Percentiles rank a stretch among this genome's conserved stretches.
Evolutionary conservation across 164 flowering plant species (phyloP).

Genomic region (Macadamia integrifolia): DNA sequence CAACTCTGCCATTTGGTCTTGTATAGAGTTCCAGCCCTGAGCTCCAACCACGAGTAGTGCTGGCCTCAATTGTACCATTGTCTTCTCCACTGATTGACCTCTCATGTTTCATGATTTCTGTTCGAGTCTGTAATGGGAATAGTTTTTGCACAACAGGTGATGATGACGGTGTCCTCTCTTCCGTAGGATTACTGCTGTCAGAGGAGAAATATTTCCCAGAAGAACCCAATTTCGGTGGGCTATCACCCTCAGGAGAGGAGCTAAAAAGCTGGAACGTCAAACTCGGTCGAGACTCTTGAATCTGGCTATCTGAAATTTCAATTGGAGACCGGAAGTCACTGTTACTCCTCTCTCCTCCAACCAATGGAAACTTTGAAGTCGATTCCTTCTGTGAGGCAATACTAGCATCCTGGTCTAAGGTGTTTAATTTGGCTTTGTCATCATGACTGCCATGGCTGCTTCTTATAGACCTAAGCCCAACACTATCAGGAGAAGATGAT

Average conservation of each 20-base stretch:
- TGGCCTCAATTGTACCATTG: constrained; percentile 29
- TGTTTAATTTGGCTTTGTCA: constrained; percentile 37
- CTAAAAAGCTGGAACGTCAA: constrained; percentile 64
- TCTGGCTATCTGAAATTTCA: constrained; percentile 51
- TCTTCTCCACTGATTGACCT: constrained; percentile 32
- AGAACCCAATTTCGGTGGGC: constrained; percentile 48
- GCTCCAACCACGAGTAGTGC: constrained; percentile 32
- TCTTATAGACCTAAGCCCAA: constrained; percentile 40
- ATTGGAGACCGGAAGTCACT: constrained; percentile 43
- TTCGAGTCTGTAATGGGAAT: constrained; percentile 56
- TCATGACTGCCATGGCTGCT: constrained; percentile 36
- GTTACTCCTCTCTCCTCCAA: constrained; percentile 55
- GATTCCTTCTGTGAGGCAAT: constrained; percentile 26
- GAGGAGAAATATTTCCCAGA: constrained; percentile 73
- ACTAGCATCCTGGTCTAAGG: constrained; percentile 28
- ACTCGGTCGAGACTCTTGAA: constrained; percentile 35
- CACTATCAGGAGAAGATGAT: constrained; percentile 32
- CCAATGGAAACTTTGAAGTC: constrained; percentile 25
- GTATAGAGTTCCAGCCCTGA: constrained; percentile 59
- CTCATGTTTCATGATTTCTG: constrained; percentile 35
- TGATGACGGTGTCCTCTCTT: constrained; percentile 71
- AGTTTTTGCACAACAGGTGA: constrained; percentile 63
- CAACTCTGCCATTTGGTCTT: constrained; percentile 33
- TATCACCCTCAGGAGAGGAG: constrained; percentile 63
- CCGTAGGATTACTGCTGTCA: constrained; percentile 75